A percentile compares a stretch with the other conserved stretches of the same genome.
Evolutionary conservation across 2,329 filamentous ascomycete species (phyloP).

Genomic region (Pestalotiopsis sp.): DNA sequence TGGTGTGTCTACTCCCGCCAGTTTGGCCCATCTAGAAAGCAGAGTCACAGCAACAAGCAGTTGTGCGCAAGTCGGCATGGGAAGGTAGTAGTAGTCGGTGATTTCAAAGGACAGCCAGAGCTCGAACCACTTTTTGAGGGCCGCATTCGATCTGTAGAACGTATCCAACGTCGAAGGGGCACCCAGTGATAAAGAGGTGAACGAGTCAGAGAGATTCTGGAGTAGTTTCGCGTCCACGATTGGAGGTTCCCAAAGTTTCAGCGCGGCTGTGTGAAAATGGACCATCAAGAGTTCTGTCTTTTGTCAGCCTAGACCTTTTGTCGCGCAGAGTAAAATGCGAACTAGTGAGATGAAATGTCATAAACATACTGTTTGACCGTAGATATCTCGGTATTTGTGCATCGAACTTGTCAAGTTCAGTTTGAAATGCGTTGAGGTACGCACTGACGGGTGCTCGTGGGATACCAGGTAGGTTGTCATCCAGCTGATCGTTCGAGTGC

Average conservation of each 20-base stretch:
- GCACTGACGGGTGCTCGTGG: constrained; percentile 44
- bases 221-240: constrained; percentile 42
- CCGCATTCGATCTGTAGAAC: constrained; percentile 50
- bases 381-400: constrained; percentile 37
- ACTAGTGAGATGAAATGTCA: background rate
- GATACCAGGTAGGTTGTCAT: constrained; percentile 34
- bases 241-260: constrained; percentile 53
- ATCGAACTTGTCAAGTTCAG: constrained; percentile 46
- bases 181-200: constrained; percentile 39
- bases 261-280: constrained; percentile 41
- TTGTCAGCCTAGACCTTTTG: background rate
- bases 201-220: constrained; percentile 44
- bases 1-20: constrained; percentile 39
- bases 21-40: constrained; percentile 53
- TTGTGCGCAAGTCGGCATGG: constrained; percentile 47
- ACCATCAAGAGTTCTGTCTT: constrained; percentile 39
- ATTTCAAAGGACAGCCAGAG: constrained; percentile 48
- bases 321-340: background rate
- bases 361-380: constrained; percentile 39
- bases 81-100: constrained; percentile 45
- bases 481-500: constrained; percentile 36
- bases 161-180: constrained; percentile 48
- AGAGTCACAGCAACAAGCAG: constrained; percentile 54
- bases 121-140: constrained; percentile 52
- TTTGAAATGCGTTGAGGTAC: constrained; percentile 48